Evolutionary conservation across 169 alveolate genomes (phyloP), one percentile per base, ranked within the genome.

Genomic region (Prorocentrum cordatum): DNA sequence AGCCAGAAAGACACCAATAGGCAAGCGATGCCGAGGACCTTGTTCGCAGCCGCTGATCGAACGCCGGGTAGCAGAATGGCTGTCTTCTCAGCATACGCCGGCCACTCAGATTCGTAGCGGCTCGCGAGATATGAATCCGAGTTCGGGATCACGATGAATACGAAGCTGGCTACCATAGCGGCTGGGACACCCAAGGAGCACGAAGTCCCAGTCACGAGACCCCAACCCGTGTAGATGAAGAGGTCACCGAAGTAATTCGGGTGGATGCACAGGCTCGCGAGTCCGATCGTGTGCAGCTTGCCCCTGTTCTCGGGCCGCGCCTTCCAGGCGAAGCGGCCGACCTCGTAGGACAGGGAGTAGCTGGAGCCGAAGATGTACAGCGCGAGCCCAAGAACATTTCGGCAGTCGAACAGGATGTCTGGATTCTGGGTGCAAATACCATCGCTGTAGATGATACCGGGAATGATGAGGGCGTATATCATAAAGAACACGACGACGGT

Each of bases 191-290:
- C 33, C 27, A 82, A n/a, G 0, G 91, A 79, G 38, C 91, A 82
- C n/a, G 45, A 27, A 31, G 91, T 82, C 1, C 91, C 91, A 31
- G 50, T 9, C 2, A 70, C 91, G n/a, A 82, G 24, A 7, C 47
- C 91, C 91, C 91, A 82, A 62, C 91, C 91, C 2, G 83, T 67
- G 72, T 83, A 83, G 72, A 83, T 83, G 72, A 83, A 83, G 64
- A 83, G 83, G 54, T 83, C 91, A 2, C 91, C 91, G n/a, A 83
- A 38, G 62, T 83, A 83, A 66, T 83, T 83, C 31, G 91, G 91
- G 35, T 83, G 91, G 33, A 83, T 83, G 62, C 61, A 75, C 59
- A 24, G 18, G 42, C 47, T 1, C 3, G 83, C 91, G 2, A 71
- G 90, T 9, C 92, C 92, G 22, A 84, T 80, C 3, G 83, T 67